Evolutionary conservation across 768 basidiomycete species (phyloP), one percentile per base, ranked within the genome.

Genomic region (Suillus discolor): DNA sequence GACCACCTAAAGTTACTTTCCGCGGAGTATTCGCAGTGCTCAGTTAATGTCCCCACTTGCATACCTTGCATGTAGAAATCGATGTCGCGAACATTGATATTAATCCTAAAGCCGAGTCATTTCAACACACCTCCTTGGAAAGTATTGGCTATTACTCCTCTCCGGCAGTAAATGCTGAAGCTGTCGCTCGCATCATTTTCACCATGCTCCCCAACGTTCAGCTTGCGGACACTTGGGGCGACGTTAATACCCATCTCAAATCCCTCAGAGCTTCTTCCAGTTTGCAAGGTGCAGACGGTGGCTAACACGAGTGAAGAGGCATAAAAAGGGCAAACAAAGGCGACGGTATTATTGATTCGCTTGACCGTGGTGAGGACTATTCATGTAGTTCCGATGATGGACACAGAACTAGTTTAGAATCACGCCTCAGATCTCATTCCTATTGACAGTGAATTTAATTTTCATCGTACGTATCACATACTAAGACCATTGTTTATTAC

Each of bases 151-250:
- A 7, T 8, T 7, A 8, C 47, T 2, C 5, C 25, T 51, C 25
- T 51, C 49, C 13, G 25, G 25, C 15, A 51, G 23, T 1, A 23
- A 13, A 47, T 23, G 2, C 12, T 12, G 47, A 47, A 47, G 47
- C 47, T 47, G n/a, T 47, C n/a, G n/a, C 47, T 15, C 49, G 25
- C 49, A 28, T 51, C 49, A 51, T 51, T 51, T 51, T 51, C 49
- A 13, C 49, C 25, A 28, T 16, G n/a, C 49, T 51, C 49, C 49
- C 49, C 0, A 28, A 51, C 4, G 25, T 51, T 28, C 25, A 25
- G 6, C 25, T 51, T 28, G 6, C 15, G 15, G 12, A 16, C 13
- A 7, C 25, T 16, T 47, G 47, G 47, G n/a, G 12, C 47, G n/a
- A 23, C 12, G 12, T 47, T 11, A 47, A n/a, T 6, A 13, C n/a